Conservation (phyloP, 352 stramenopile species). For the Albugo candida region DNA sequence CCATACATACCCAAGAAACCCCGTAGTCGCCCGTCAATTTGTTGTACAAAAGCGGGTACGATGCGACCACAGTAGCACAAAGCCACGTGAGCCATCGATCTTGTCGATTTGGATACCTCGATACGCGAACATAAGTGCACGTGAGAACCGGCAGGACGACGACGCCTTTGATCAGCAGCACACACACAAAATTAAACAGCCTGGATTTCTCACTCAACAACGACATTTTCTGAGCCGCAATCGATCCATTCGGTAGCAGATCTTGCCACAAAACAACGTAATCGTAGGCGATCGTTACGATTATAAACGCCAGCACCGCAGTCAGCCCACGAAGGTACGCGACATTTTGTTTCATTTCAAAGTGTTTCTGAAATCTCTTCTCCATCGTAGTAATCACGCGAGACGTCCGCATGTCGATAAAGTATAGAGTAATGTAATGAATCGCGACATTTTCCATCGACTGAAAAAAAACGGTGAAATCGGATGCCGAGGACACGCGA, state of each 20-base stretch:
- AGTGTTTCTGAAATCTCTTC: constrained; percentile 57
- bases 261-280: constrained; percentile 46
- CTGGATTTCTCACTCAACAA: constrained; percentile 5
- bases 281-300: constrained; percentile 49
- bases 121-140: constrained; percentile 42
- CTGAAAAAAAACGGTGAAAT: constrained; percentile 61
- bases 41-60: constrained; percentile 64
- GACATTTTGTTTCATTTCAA: constrained; percentile 40
- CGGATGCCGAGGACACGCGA: constrained; percentile 1
- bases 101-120: constrained; percentile 32
- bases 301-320: constrained; percentile 44
- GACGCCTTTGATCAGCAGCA: constrained; percentile 37
- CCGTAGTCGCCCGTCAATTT: constrained; percentile 66
- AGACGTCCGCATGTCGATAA: constrained; percentile 56
- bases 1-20: constrained; percentile 58
- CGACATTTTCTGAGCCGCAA: background rate
- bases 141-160: constrained; percentile 40
- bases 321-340: constrained; percentile 40
- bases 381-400: constrained; percentile 58
- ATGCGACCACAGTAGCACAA: constrained; percentile 29
- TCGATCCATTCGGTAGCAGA: background rate
- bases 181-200: constrained; percentile 41
- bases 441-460: constrained; percentile 70
- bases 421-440: constrained; percentile 60
- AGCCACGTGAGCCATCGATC: constrained; percentile 57